phyloP scores from a whole-genome alignment of 108 stramenopile genomes.

The Nitzschia sp. region DNA sequence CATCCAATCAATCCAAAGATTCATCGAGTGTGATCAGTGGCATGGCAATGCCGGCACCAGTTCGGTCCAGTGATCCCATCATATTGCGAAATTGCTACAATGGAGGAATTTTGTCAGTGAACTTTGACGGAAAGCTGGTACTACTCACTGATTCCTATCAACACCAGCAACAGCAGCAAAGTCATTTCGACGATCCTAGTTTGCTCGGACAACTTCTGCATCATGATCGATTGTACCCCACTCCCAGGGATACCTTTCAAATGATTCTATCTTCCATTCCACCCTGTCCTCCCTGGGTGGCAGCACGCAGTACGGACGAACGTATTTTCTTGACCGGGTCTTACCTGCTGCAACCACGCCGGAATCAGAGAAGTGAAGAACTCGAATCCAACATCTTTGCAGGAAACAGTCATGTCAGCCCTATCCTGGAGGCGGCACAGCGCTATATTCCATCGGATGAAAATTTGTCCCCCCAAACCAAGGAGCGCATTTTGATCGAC shows the following conservation, averaged over 20 bases:
- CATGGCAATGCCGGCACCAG: constrained; percentile 15
- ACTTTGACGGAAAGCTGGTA: constrained; percentile 13
- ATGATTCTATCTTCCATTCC: constrained; percentile 47
- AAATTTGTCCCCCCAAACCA: constrained; percentile 37
- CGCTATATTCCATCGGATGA: constrained; percentile 20
- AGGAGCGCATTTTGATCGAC: constrained; percentile 66
- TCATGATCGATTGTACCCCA: constrained; percentile 51
- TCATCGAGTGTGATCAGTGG: too few relatives aligned
- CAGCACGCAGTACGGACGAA: constrained; percentile 37
- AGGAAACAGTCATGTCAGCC: neutral
- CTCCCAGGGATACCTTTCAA: constrained; percentile 62
- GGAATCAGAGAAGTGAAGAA: constrained; percentile 19
- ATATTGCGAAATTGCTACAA: constrained; percentile 58
- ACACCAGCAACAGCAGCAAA: constrained; percentile 17
- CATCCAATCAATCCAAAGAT: neutral
- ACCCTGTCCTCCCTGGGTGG: constrained; percentile 69
- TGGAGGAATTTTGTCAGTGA: constrained; percentile 66
- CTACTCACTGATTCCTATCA: constrained; percentile 32
- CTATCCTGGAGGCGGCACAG: neutral
- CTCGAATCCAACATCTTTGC: constrained; percentile 1
- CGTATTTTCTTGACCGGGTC: constrained; percentile 48
- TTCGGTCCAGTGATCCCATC: constrained; percentile 65
- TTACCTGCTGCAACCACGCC: constrained; percentile 18
- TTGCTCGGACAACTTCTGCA: constrained; percentile 53
- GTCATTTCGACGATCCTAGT: constrained; percentile 33